Percentiles rank a stretch among this genome's conserved stretches.
phyloP scores from a whole-genome alignment of 2,329 filamentous ascomycete genomes.

The Neonectria coccinea region DNA sequence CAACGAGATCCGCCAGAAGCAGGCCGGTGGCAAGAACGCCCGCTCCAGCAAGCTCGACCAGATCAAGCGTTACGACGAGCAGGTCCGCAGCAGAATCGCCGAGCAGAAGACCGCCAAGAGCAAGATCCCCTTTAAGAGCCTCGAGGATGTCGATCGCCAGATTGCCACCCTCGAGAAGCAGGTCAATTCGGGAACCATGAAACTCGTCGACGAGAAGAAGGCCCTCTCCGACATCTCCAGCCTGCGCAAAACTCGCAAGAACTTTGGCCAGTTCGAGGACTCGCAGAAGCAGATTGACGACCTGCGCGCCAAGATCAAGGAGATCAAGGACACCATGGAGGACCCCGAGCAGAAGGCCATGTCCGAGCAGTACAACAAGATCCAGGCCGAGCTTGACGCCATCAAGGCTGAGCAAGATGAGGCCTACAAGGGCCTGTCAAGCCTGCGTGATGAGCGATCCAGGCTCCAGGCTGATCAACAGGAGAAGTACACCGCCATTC shows the following conservation, averaged over 20 bases:
- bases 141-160: constrained; percentile 87
- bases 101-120: constrained; percentile 89
- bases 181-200: constrained; percentile 91
- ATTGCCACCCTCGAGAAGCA: constrained; percentile 85
- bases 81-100: constrained; percentile 83
- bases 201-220: constrained; percentile 98
- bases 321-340: constrained; percentile 88
- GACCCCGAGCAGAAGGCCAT: constrained; percentile 92
- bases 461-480: constrained; percentile 88
- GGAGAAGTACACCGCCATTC: constrained; percentile 84
- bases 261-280: constrained; percentile 86
- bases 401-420: constrained; percentile 95
- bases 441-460: constrained; percentile 85
- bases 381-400: constrained; percentile 87
- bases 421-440: constrained; percentile 87
- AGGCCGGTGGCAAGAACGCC: constrained; percentile 86
- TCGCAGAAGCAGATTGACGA: constrained; percentile 91
- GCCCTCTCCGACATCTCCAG: constrained; percentile 83
- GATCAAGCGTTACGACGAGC: constrained; percentile 91
- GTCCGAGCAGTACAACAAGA: constrained; percentile 84
- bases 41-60: constrained; percentile 85
- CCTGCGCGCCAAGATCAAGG: constrained; percentile 86
- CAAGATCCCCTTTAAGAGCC: constrained; percentile 86
- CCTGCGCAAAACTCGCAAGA: constrained; percentile 90
- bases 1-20: constrained; percentile 86